Conservation (phyloP, 495 filamentous ascomycete genomes). For the Chaetomidium leptoderma region DNA sequence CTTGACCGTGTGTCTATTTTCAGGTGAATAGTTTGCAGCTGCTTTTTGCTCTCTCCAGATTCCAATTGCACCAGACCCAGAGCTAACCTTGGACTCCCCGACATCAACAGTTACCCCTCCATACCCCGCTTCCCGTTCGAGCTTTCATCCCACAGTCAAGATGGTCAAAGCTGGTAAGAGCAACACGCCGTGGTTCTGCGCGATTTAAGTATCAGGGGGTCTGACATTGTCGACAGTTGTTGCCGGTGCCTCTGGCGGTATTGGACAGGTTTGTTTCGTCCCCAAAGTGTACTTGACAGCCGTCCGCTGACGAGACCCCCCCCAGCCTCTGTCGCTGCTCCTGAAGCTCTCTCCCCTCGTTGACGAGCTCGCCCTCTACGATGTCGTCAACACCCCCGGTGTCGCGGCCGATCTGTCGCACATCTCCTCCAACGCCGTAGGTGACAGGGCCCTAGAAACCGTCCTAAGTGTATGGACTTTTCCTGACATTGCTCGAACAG, state of each 20-base stretch:
- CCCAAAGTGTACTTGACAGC: neutral
- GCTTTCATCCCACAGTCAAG: slow-evolving; percentile 35
- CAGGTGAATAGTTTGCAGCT: slow-evolving; percentile 14
- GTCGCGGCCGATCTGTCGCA: slow-evolving; percentile 94
- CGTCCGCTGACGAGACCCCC: slow-evolving; percentile 8
- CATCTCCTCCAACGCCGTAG: slow-evolving; percentile 88
- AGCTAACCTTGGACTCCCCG: slow-evolving; percentile 15
- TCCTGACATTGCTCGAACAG: slow-evolving; percentile 46
- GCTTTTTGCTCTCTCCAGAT: neutral
- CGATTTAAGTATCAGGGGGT: slow-evolving; percentile 11
- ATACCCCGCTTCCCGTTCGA: slow-evolving; percentile 20
- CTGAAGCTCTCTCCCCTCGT: slow-evolving; percentile 82
- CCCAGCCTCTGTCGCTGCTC: slow-evolving; percentile 89
- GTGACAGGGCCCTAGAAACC: slow-evolving; percentile 34
- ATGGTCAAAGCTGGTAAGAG: slow-evolving; percentile 87
- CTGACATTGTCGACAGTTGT: slow-evolving; percentile 61
- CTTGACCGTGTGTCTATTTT: neutral
- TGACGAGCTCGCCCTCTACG: slow-evolving; percentile 90
- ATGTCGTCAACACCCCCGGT: slow-evolving; percentile 98
- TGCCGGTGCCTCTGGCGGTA: slow-evolving; percentile 94
- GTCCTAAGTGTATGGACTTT: slow-evolving; percentile 7
- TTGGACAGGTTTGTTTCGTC: slow-evolving; percentile 75
- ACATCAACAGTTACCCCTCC: slow-evolving; percentile 19
- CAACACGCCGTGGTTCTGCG: slow-evolving; percentile 1
- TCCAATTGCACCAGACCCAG: neutral